phyloP scores from a whole-genome alignment of 768 basidiomycete species.

The Cystofilobasidium ferigula region DNA sequence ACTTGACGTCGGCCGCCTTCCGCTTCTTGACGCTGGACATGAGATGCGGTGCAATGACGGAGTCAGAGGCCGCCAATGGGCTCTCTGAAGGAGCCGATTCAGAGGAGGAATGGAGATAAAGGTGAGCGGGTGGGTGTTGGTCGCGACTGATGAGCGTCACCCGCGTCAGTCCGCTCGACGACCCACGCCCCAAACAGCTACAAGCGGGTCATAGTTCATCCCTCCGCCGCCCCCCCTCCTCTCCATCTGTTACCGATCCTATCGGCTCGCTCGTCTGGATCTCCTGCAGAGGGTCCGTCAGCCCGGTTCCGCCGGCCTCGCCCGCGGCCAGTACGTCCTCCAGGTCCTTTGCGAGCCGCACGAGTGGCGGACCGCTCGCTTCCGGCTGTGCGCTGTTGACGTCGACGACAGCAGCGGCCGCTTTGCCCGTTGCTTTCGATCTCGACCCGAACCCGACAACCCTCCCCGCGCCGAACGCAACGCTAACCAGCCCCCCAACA shows the following conservation, averaged over 20 bases:
- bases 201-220: not conserved
- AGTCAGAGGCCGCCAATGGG: not conserved
- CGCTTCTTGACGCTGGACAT: not conserved
- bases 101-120: not conserved
- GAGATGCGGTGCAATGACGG: not conserved
- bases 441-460: not conserved
- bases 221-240: not conserved
- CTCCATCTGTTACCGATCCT: not conserved
- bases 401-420: not conserved
- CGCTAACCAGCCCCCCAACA: slow-evolving; percentile 71
- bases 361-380: not conserved
- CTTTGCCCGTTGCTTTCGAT: not conserved
- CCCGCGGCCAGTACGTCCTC: not conserved
- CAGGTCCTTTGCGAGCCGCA: not conserved
- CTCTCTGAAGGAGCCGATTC: not conserved
- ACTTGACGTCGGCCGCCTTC: not conserved
- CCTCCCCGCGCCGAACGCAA: slow-evolving; percentile 40
- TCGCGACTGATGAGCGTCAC: not conserved
- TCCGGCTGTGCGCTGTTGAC: not conserved
- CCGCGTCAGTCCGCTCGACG: too few relatives aligned
- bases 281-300: not conserved
- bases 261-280: not conserved
- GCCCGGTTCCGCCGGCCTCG: not conserved
- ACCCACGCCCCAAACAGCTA: not conserved
- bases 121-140: not conserved